Evolutionary conservation across 1,139 yeast genomes (phyloP).

Genomic region (Candida sanyaensis): DNA sequence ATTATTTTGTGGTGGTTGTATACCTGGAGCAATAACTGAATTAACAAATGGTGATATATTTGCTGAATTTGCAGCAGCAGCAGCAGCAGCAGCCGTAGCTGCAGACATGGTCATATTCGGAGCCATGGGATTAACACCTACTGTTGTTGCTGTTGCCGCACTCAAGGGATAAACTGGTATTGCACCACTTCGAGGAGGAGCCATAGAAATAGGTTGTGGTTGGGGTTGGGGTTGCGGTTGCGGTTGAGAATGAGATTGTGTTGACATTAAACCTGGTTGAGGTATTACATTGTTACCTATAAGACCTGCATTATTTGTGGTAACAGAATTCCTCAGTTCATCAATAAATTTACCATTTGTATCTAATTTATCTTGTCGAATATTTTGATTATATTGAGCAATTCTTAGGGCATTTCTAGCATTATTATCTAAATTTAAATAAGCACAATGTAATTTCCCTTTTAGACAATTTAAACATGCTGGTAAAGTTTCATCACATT

Average conservation of each 20-base stretch:
- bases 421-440: conserved; percentile 49
- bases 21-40: conserved; percentile 7
- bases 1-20: neutral
- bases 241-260: neutral
- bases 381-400: conserved; percentile 52
- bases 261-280: neutral
- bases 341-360: conserved; percentile 6
- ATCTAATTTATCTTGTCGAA: conserved; percentile 33
- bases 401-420: conserved; percentile 52
- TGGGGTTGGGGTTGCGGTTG: too few species aligned
- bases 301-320: neutral
- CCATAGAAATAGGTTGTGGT: neutral
- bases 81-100: conserved; percentile 9
- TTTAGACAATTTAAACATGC: conserved; percentile 61
- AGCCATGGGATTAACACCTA: neutral
- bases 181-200: neutral
- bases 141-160: neutral
- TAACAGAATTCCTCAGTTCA: conserved; percentile 1
- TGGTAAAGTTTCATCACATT: conserved; percentile 68
- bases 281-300: neutral
- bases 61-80: conserved; percentile 1
- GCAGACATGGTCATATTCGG: conserved; percentile 7
- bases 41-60: conserved; percentile 5
- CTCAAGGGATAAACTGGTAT: neutral
- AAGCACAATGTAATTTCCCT: conserved; percentile 59